Base-by-base conservation (phyloP, 2,329 filamentous ascomycete genomes). In the Sporothrix dimorphospora region DNA sequence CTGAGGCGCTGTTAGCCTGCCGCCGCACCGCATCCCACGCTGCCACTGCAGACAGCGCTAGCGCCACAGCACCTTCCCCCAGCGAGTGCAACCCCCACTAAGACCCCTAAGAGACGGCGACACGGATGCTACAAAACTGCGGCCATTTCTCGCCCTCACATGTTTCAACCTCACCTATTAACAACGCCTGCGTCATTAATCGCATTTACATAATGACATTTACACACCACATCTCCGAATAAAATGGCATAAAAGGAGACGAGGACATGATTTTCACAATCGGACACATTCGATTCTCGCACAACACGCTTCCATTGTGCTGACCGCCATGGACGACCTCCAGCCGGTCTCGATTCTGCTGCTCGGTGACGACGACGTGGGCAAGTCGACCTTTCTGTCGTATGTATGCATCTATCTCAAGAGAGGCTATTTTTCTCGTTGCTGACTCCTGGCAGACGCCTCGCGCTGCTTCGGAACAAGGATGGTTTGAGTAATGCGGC, bases 371-470 rank as follows among this genome's bases (percentile, higher is more conserved):
- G 83, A 85, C 73, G 82, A 83, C 76, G 87, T 87, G 74, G 88
- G 88, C 71, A 90, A 90, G 79, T 88, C 87, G 27, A 88, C 85
- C 0, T 89, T 90, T 78, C 78, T 90, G 76, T 88, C 88, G 88
- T 90, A 77, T 75, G 88, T 84, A 11, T n/a, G n/a, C n/a, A n/a
- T n/a, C n/a, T n/a, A n/a, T n/a, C n/a, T n/a, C n/a, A n/a, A n/a
- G n/a, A n/a, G n/a, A n/a, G n/a, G n/a, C n/a, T n/a, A n/a, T n/a
- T n/a, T n/a, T n/a, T n/a, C n/a, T n/a, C n/a, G n/a, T n/a, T n/a
- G n/a, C n/a, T n/a, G n/a, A n/a, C n/a, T n/a, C n/a, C n/a, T n/a
- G n/a, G n/a, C n/a, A n/a, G n/a, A 71, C 83, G 87, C 72, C 83
- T 90, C 76, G 88, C 86, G 77, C 78, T 79, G 74, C 83, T 84